Percentiles rank a stretch among this genome's conserved stretches.
These are phyloP conservation scores for Hamigera avellanea DNA, from an alignment of 495 filamentous ascomycete species.

Conservation along the genomic window DNA sequence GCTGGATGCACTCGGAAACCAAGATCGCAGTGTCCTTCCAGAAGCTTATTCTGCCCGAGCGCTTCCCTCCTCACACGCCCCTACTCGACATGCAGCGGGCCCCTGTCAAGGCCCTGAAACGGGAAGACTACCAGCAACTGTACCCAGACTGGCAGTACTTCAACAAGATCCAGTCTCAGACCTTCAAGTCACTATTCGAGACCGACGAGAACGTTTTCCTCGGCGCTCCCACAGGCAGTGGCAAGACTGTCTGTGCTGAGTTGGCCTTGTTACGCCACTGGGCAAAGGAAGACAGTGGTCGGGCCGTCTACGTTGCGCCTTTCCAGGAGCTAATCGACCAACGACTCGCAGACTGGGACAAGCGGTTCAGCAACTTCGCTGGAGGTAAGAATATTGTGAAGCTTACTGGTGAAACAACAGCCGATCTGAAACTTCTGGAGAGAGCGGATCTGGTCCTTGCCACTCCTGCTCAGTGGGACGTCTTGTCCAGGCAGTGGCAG, in stretches of 20 bases:
- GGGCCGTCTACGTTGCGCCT: constrained; percentile 89
- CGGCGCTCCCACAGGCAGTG: constrained; percentile 80
- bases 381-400: constrained; percentile 91
- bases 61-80: constrained; percentile 88
- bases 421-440: constrained; percentile 83
- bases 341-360: constrained; percentile 70
- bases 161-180: constrained; percentile 96
- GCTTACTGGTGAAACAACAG: constrained; percentile 84
- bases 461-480: constrained; percentile 90
- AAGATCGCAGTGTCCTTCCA: constrained; percentile 90
- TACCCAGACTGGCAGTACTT: constrained; percentile 83
- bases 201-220: constrained; percentile 90
- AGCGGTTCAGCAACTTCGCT: constrained; percentile 55
- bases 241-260: constrained; percentile 95
- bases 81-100: constrained; percentile 84
- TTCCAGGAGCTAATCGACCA: constrained; percentile 90
- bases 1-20: constrained; percentile 97
- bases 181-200: constrained; percentile 83
- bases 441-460: constrained; percentile 85
- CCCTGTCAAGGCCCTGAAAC: constrained; percentile 78
- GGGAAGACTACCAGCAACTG: constrained; percentile 65
- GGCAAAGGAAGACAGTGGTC: constrained; percentile 54
- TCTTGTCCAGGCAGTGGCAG: constrained; percentile 91
- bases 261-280: constrained; percentile 86
- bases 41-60: constrained; percentile 86